phyloP scores from a whole-genome alignment of 2,329 filamentous ascomycete species.

The Dryadomyces sulphureus region DNA sequence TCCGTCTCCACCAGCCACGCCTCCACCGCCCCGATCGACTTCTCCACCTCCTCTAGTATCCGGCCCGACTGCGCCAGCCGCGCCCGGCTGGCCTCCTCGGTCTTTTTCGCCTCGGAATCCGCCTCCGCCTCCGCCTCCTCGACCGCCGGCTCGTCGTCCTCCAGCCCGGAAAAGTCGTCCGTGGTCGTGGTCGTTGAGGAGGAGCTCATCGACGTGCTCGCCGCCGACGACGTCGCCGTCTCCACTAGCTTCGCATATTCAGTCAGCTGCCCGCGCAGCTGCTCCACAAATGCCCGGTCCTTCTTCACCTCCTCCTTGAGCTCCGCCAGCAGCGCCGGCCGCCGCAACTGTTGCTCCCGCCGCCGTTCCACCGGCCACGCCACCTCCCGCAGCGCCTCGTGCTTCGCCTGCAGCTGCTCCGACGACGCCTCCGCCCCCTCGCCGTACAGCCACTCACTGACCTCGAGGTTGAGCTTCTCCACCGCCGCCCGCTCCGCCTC shows the following conservation, averaged over 20 bases:
- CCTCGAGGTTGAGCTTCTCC: slow-evolving; percentile 49
- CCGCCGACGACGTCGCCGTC: slow-evolving; percentile 35
- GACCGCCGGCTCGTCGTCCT: slow-evolving; percentile 44
- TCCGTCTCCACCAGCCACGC: slow-evolving; percentile 66
- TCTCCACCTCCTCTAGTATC: slow-evolving; percentile 53
- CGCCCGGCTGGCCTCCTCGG: slow-evolving; percentile 37
- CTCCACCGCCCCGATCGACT: slow-evolving; percentile 44
- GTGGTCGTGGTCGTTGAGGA: slow-evolving; percentile 25
- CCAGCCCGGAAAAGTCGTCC: slow-evolving; percentile 57
- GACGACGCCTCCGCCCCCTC: slow-evolving; percentile 65
- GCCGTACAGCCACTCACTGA: slow-evolving; percentile 82
- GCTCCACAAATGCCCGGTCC: slow-evolving; percentile 53
- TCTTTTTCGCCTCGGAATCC: too few species aligned
- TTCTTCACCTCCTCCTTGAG: slow-evolving; percentile 59
- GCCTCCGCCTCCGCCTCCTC: slow-evolving; percentile 23
- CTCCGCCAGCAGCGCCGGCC: slow-evolving; percentile 53
- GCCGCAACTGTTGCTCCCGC: slow-evolving; percentile 53
- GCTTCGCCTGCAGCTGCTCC: slow-evolving; percentile 59
- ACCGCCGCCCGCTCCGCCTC: slow-evolving; percentile 51
- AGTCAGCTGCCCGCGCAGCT: slow-evolving; percentile 54
- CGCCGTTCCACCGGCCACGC: slow-evolving; percentile 65
- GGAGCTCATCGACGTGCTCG: slow-evolving; percentile 21
- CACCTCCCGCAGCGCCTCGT: slow-evolving; percentile 63
- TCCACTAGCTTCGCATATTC: slow-evolving; percentile 52
- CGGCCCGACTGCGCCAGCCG: slow-evolving; percentile 56